Percentiles rank a stretch among this genome's conserved stretches.
phyloP scores from a whole-genome alignment of 1,284 basidiomycete genomes.

The Xanthoconium separans region DNA sequence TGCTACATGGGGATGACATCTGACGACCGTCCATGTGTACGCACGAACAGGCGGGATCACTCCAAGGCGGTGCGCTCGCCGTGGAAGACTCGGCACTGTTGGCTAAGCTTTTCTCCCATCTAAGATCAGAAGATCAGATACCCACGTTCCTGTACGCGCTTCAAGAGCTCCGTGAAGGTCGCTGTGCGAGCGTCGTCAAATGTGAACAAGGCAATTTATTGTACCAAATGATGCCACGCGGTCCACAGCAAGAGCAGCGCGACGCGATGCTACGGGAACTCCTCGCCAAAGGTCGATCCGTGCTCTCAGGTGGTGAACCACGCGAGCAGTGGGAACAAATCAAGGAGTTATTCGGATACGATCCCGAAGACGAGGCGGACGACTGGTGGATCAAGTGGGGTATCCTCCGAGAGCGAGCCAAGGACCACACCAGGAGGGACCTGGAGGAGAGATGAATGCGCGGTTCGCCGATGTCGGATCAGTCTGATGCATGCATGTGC shows the following conservation, averaged over 20 bases:
- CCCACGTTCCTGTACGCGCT: constrained; percentile 48
- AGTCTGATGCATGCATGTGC: background rate
- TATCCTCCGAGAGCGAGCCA: constrained; percentile 30
- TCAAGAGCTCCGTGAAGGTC: constrained; percentile 48
- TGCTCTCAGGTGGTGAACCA: constrained; percentile 30
- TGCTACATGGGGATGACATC: background rate
- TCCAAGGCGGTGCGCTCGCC: constrained; percentile 49
- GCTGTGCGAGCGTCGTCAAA: constrained; percentile 37
- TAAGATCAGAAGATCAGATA: constrained; percentile 51
- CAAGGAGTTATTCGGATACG: constrained; percentile 42
- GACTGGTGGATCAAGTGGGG: constrained; percentile 43
- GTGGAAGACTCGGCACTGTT: constrained; percentile 59
- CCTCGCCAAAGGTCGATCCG: constrained; percentile 37
- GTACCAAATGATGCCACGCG: constrained; percentile 41
- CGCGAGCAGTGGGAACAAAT: constrained; percentile 41
- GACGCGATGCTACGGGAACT: constrained; percentile 43
- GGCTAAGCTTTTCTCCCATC: constrained; percentile 56
- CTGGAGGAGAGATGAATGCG: constrained; percentile 17
- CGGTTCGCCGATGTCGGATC: background rate
- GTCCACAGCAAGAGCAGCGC: constrained; percentile 40
- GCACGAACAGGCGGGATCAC: constrained; percentile 44
- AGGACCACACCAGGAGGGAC: constrained; percentile 17
- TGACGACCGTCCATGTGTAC: background rate
- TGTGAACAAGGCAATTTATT: constrained; percentile 40
- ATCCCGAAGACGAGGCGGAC: constrained; percentile 45